Evolutionary conservation across 2,329 filamentous ascomycete genomes (phyloP), one percentile per base, ranked within the genome.

Genomic region (Penicillium vulpinum): DNA sequence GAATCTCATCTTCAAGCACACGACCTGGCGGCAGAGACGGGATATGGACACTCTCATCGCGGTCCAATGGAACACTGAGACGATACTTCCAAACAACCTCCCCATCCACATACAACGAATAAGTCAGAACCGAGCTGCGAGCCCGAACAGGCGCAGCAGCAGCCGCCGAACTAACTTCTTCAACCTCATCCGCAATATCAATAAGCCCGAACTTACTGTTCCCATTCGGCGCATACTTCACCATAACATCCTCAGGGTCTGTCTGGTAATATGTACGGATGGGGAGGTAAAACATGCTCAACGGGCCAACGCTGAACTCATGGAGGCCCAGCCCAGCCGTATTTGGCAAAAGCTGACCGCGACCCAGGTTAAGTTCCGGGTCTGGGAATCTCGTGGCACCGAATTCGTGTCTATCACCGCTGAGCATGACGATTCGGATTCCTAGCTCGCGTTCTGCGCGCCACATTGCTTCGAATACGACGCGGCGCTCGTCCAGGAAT

Each of bases 331-430:
- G 56, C 6, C 68, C 74, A 3, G 64, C 61, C 21, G 62, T 68
- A 51, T 64, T 60, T 5, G 67, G 59, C 45, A 58, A 33, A 21
- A 67, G 51, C 24, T 66, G 57, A 10, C 64, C 54, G 5, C 59
- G 31, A 1, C 57, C 48, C 2, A 67, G 51, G 7, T 60, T 29
- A 5, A 70, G 64, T 5, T 62, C 57, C 1, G 74, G 76, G 15
- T 83, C 82, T 9, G 84, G 84, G 66, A 87, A 88, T 0, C 88
- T 86, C 0, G 93, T 97, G 0, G 93, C 92, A 2, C 90, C 94
- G 73, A 97, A 97, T 73, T 99, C 94, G 70, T 99, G 94, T n/a
- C 94, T 83, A 69, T 99, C 94, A 0, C 94, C 94, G 16, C 89
- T 94, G 11, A 99, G 80, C 13, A 97, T 80, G 3, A 96, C 82